Evolutionary conservation across 1,139 yeast genomes (phyloP).

Genomic region (Suhomyces anneliseae): DNA sequence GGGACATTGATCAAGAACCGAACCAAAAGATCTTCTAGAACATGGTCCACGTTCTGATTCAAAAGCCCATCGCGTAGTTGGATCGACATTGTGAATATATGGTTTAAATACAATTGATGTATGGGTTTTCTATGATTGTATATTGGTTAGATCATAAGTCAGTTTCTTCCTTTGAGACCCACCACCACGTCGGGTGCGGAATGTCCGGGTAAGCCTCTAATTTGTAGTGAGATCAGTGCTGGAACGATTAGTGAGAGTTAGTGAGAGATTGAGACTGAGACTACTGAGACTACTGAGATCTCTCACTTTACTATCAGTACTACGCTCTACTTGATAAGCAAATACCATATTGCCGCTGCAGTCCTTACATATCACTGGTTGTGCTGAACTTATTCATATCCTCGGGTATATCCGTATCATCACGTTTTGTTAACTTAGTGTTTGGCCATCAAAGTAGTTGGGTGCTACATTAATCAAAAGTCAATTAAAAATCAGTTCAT

Average conservation of each 20-base stretch:
- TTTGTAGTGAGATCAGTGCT: neutral
- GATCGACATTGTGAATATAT: conserved; percentile 45
- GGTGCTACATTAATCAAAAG: neutral
- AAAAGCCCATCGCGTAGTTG: conserved; percentile 56
- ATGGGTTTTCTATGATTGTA: neutral
- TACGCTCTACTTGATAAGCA: no score
- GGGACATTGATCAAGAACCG: conserved; percentile 92
- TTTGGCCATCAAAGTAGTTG: neutral
- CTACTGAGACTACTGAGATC: no score
- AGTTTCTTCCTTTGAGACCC: neutral
- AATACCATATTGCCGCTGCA: no score
- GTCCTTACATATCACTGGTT: no score
- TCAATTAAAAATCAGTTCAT: neutral
- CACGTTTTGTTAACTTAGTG: neutral
- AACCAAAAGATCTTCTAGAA: conserved; percentile 83
- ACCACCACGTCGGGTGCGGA: conserved; percentile 6
- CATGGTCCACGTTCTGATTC: conserved; percentile 66
- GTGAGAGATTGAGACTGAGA: no score
- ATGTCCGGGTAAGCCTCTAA: conserved; percentile 8
- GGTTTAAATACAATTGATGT: conserved; percentile 3
- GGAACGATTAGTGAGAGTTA: no score
- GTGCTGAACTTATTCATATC: no score
- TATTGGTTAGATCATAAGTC: neutral
- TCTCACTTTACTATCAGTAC: no score
- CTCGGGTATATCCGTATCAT: neutral